Evolutionary conservation across 2,329 filamentous ascomycete genomes (phyloP).

Genomic region (Fusarium sp.): DNA sequence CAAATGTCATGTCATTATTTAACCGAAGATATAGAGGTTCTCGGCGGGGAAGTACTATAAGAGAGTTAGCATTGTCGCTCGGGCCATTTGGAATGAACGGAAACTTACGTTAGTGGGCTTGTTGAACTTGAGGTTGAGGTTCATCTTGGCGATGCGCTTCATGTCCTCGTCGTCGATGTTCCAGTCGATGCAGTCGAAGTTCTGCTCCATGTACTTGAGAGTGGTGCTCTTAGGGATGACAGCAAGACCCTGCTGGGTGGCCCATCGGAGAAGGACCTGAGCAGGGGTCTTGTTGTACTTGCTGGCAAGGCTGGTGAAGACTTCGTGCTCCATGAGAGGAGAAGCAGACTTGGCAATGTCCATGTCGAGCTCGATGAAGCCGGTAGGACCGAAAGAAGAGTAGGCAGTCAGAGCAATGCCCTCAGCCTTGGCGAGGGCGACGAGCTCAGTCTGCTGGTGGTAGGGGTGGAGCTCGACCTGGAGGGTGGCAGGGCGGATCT

Average conservation of each 20-base stretch:
- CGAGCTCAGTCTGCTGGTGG: slow-evolving; percentile 78
- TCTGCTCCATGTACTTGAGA: slow-evolving; percentile 67
- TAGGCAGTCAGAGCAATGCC: slow-evolving; percentile 84
- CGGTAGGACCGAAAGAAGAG: slow-evolving; percentile 83
- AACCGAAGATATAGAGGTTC: slow-evolving; percentile 69
- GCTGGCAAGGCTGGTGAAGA: slow-evolving; percentile 73
- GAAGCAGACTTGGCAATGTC: slow-evolving; percentile 67
- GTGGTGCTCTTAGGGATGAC: slow-evolving; percentile 84
- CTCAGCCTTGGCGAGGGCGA: slow-evolving; percentile 76
- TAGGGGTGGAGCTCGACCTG: slow-evolving; percentile 95
- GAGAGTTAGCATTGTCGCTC: slow-evolving; percentile 22
- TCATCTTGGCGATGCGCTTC: slow-evolving; percentile 72
- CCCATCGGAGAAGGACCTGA: slow-evolving; percentile 88
- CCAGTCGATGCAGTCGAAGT: slow-evolving; percentile 75
- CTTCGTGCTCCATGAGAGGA: slow-evolving; percentile 77
- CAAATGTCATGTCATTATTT: slow-evolving; percentile 47
- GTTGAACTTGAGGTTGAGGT: slow-evolving; percentile 79
- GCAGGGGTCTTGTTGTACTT: slow-evolving; percentile 80
- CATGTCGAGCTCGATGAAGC: slow-evolving; percentile 82
- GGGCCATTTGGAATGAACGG: too few species aligned
- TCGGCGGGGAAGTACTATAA: slow-evolving; percentile 67
- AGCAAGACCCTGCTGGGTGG: slow-evolving; percentile 83
- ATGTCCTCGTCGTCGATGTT: slow-evolving; percentile 75
- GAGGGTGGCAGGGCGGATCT: slow-evolving; percentile 78
- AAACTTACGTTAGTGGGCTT: slow-evolving; percentile 76